These are phyloP conservation scores for Delonix regia DNA, from an alignment of 306 rosid species.

Conservation along the genomic window DNA sequence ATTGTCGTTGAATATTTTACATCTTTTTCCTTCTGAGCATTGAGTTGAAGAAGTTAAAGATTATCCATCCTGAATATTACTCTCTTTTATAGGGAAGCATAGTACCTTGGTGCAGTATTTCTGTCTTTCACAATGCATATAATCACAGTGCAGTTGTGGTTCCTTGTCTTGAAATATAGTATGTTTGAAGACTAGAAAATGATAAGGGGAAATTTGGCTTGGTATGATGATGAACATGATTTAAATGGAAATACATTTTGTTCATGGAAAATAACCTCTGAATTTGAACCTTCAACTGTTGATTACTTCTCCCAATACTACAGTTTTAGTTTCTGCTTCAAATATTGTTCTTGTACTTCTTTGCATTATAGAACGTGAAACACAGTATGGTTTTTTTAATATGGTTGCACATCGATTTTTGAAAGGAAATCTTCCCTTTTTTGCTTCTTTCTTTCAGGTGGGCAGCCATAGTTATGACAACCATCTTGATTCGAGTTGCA, in stretches of 20 bases:
- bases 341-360: constrained; percentile 5
- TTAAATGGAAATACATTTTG: constrained; percentile 7
- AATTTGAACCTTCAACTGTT: neutral
- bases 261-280: neutral
- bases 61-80: neutral
- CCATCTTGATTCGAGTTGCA: constrained; percentile 64
- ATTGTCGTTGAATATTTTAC: neutral
- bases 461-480: constrained; percentile 71
- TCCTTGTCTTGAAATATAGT: neutral
- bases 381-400: neutral
- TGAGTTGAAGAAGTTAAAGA: neutral
- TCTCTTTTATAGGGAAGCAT: neutral
- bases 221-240: neutral
- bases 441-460: constrained; percentile 63
- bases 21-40: neutral
- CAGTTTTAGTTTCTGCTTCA: constrained; percentile 18
- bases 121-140: neutral
- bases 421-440: constrained; percentile 5
- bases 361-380: neutral
- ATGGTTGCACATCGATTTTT: constrained; percentile 29
- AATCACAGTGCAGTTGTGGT: neutral
- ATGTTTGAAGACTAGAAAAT: neutral
- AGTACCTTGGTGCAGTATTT: neutral
- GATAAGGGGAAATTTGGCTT: neutral
- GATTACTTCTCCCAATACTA: constrained; percentile 21